Evolutionary conservation across 805 yeast genomes (phyloP).

Genomic region (Scheffersomyces amazonensis): DNA sequence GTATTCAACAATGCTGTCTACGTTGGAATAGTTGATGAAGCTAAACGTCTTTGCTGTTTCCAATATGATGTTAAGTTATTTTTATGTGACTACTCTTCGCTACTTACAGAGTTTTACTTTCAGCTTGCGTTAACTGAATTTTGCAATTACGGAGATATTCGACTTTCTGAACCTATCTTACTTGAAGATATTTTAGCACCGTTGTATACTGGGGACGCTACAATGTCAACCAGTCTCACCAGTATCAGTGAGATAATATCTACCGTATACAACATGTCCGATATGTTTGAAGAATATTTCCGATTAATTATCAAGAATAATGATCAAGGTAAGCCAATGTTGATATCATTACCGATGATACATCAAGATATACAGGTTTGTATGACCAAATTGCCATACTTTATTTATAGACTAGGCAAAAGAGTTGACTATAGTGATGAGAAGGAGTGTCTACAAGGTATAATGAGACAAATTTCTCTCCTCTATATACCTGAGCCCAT

Average conservation of each 20-base stretch:
- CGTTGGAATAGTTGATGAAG: conserved; percentile 80
- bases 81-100: conserved; percentile 75
- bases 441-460: conserved; percentile 59
- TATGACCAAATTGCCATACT: conserved; percentile 59
- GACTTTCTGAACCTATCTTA: conserved; percentile 18
- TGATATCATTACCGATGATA: conserved; percentile 65
- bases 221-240: conserved; percentile 10
- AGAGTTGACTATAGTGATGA: conserved; percentile 68
- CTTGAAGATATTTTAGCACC: conserved; percentile 34
- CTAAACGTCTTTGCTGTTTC: conserved; percentile 70
- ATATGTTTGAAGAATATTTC: conserved; percentile 84
- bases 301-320: conserved; percentile 42
- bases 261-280: conserved; percentile 47
- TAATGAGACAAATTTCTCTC: conserved; percentile 66
- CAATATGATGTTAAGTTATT: conserved; percentile 79
- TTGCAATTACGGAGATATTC: conserved; percentile 66
- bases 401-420: conserved; percentile 60
- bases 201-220: conserved; percentile 22
- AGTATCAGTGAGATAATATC: conserved; percentile 14
- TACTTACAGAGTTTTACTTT: conserved; percentile 69
- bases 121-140: conserved; percentile 78
- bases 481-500: conserved; percentile 66
- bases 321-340: conserved; percentile 23
- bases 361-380: conserved; percentile 63
- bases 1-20: conserved; percentile 67